Evolutionary conservation across 1,284 basidiomycete genomes (phyloP).

Genomic region (Pseudozyma flocculosa): DNA sequence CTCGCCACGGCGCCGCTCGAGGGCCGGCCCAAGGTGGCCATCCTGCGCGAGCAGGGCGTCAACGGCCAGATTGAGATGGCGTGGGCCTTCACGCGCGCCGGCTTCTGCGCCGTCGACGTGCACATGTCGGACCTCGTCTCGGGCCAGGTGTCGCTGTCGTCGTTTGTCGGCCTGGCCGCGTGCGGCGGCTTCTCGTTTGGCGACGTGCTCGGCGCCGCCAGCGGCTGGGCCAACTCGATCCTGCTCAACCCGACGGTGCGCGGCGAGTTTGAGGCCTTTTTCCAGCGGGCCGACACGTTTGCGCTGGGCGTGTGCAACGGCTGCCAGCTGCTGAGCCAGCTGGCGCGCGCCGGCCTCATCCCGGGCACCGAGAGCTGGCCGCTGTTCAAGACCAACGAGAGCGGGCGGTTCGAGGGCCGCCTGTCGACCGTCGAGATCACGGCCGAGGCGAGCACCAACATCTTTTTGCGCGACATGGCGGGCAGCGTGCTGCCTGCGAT

Average conservation of each 20-base stretch:
- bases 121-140: constrained; percentile 96
- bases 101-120: constrained; percentile 91
- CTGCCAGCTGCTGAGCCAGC: constrained; percentile 90
- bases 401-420: constrained; percentile 87
- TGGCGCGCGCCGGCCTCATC: constrained; percentile 70
- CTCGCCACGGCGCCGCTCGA: constrained; percentile 25
- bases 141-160: constrained; percentile 67
- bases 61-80: constrained; percentile 99
- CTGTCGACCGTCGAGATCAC: constrained; percentile 78
- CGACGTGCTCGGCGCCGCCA: constrained; percentile 94
- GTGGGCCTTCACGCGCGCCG: constrained; percentile 89
- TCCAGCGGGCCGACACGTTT: constrained; percentile 76
- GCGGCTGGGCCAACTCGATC: constrained; percentile 94
- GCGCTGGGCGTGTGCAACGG: constrained; percentile 96
- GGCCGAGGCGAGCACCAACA: constrained; percentile 61
- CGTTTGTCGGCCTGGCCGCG: constrained; percentile 85
- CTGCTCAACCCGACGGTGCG: constrained; percentile 76
- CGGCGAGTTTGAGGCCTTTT: constrained; percentile 77
- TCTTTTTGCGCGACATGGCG: constrained; percentile 85
- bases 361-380: constrained; percentile 87
- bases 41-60: constrained; percentile 95
- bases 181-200: constrained; percentile 99
- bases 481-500: constrained; percentile 86
- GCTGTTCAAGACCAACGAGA: constrained; percentile 82
- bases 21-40: constrained; percentile 81